Evolutionary conservation across 1,284 basidiomycete species (phyloP).

Genomic region (Sanghuangporus weigelae): DNA sequence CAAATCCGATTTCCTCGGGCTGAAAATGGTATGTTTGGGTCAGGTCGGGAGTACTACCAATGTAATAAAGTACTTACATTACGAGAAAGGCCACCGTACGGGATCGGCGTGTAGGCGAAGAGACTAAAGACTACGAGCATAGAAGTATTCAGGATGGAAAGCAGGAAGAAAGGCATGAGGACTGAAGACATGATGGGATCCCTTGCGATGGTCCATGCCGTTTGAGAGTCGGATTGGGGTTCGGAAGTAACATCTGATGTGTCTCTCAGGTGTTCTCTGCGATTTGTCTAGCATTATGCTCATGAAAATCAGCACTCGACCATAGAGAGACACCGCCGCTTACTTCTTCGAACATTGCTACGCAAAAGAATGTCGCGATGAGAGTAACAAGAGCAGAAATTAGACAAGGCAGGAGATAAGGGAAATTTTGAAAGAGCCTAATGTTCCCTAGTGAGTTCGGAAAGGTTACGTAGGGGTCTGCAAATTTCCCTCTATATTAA

Average conservation of each 20-base stretch:
- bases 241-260: neutral
- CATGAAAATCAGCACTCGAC: neutral
- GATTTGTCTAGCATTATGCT: neutral
- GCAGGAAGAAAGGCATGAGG: conserved; percentile 15
- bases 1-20: conserved; percentile 20
- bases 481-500: conserved; percentile 12
- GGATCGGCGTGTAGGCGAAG: conserved; percentile 15
- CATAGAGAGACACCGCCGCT: neutral
- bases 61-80: conserved; percentile 11
- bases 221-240: neutral
- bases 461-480: conserved; percentile 19
- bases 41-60: neutral
- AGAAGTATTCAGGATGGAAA: conserved; percentile 12
- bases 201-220: neutral
- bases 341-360: conserved; percentile 18
- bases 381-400: conserved; percentile 16
- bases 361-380: conserved; percentile 14
- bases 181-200: conserved; percentile 6
- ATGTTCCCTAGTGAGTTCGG: conserved; percentile 18
- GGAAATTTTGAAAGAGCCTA: conserved; percentile 21
- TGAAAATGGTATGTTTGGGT: neutral
- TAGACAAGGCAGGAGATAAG: conserved; percentile 25
- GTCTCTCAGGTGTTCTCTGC: neutral
- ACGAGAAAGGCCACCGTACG: conserved; percentile 19
- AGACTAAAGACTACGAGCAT: conserved; percentile 12